Base-by-base conservation (phyloP, 768 basidiomycete species). In the Calocybe cyanea region DNA sequence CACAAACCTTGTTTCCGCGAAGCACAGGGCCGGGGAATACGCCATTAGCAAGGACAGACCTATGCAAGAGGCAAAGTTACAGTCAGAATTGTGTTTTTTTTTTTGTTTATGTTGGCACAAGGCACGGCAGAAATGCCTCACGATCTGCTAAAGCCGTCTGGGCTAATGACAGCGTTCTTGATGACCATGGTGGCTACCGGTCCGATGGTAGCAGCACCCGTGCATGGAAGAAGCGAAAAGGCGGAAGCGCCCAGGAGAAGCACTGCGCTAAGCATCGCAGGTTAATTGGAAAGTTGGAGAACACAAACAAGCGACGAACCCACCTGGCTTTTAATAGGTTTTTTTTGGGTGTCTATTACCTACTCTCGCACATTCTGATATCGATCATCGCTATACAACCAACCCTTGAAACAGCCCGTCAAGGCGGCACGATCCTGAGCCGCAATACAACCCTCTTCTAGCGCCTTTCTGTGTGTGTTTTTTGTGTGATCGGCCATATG, bases 91-190 rank as follows among this genome's bases (percentile, higher is more conserved):
- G n/a, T n/a, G n/a, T n/a, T n/a, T n/a, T n/a, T n/a, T n/a, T n/a
- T n/a, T n/a, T n/a, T n/a, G n/a, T n/a, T n/a, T n/a, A n/a, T n/a
- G n/a, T n/a, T n/a, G n/a, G n/a, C n/a, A n/a, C n/a, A n/a, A n/a
- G n/a, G n/a, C n/a, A 18, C 7, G 30, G 34, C 59, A 23, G 15
- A 56, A 50, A 48, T 10, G 13, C 60, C 71, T 42, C 18, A 70
- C 67, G 63, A 59, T 42, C 75, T 59, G 54, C 40, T 41, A 46
- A 68, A 76, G 23, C 78, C 76, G 57, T 78, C 78, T 0, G 78
- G 77, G 4, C 70, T 54, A 41, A 78, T 69, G 8, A 59, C 48
- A 40, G 58, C 61, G 57, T 76, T 77, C 10, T 57, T 55, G 37
- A 77, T 60, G 38, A 61, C 55, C 15, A 77, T 54, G 20, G 66